Evolutionary conservation across 108 stramenopile genomes (phyloP), one percentile per base, ranked within the genome.

Genomic region (Nannochloropsis oceanica): DNA sequence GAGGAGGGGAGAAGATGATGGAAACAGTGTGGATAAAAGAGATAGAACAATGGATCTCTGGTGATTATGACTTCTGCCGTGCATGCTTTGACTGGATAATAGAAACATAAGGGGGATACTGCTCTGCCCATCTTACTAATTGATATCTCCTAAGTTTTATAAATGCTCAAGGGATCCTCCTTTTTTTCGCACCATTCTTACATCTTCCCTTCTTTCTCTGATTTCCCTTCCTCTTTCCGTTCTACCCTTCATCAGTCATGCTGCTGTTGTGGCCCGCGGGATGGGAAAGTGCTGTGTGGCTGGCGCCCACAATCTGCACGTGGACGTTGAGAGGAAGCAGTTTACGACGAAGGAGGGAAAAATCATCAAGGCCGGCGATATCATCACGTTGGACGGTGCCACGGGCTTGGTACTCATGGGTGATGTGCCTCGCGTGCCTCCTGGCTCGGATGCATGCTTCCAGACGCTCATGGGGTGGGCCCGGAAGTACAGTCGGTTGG

Each of bases 231-330:
- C 59, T 18, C 59, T 10, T 2, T n/a, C 59, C 59, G 5, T n/a
- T n/a, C 34, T 5, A 3, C 34, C 34, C 34, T 34, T 34, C 5
- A 34, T 18, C 10, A 73, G 89, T 25, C 94, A 94, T 85, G 94
- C 94, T 25, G 95, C 95, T 12, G 95, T 95, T 43, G 95, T 95
- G 34, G 94, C 95, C 25, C 90, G 95, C 26, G 94, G 95, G 80
- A 94, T 94, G 95, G 95, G 95, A 73, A 94, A 94, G 89, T 94
- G 94, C 82, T 95, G 95, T 89, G 94, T 95, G 18, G 93, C 93
- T 81, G 95, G 95, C 27, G 93, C 93, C 88, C 91, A 90, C 44
- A 93, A 92, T 26, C 90, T 94, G 80, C 87, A 89, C 43, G 90
- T 95, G 44, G 89, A 93, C 85, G 91, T 92, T 59, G 82, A 84